Percentiles rank a stretch among this genome's conserved stretches.
phyloP scores from a whole-genome alignment of 169 alveolate genomes.

The Eimeria praecox region DNA sequence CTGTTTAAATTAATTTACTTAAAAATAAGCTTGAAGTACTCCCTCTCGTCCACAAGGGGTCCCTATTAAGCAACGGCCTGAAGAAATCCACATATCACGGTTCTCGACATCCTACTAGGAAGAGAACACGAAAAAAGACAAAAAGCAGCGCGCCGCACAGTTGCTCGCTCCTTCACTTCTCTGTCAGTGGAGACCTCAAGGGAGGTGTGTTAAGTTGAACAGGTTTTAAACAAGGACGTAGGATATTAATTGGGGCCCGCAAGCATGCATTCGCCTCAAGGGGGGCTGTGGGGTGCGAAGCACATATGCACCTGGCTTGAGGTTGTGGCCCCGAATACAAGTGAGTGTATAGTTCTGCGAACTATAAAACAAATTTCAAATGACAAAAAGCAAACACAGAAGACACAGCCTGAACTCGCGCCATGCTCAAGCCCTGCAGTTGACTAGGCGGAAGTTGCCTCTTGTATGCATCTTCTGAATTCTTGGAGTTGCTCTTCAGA shows the following conservation, averaged over 20 bases:
- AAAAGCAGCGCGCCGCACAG: neutral
- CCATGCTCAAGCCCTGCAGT: neutral
- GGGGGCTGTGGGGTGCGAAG: neutral
- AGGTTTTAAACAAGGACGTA: neutral
- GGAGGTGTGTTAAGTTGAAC: neutral
- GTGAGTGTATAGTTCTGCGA: neutral
- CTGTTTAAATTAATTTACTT: neutral
- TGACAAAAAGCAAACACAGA: neutral
- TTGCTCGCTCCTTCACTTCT: neutral
- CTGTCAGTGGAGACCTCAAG: neutral
- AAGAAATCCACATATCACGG: neutral
- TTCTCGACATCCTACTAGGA: neutral
- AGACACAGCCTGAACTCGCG: neutral
- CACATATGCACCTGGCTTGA: too few relatives aligned
- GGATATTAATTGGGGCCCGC: neutral
- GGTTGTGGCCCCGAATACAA: too few relatives aligned
- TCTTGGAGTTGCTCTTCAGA: conserved; percentile 64
- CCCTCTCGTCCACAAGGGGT: too few relatives aligned
- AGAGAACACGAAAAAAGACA: neutral
- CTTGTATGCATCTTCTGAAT: neutral
- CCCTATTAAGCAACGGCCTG: neutral
- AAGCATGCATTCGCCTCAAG: neutral
- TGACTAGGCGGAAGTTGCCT: neutral
- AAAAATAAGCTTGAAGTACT: neutral
- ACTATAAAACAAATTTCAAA: neutral